Evolutionary conservation across 106 monocot genomes (phyloP), one percentile per base, ranked within the genome.

Genomic region (Apostasia ramifera): DNA sequence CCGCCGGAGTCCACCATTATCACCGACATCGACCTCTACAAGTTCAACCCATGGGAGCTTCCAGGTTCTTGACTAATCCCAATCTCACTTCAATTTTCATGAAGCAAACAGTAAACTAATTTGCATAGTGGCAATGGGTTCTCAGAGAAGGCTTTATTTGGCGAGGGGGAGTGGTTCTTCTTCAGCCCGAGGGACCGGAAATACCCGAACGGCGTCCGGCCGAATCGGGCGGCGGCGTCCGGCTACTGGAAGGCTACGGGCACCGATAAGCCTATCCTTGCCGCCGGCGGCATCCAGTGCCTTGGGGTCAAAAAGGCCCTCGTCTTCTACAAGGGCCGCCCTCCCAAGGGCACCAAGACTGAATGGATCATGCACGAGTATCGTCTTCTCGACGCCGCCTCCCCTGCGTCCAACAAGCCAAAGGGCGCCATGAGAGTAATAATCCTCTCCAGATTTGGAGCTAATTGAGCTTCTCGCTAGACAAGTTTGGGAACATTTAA

Each of bases 1-100:
- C 39, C 71, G 45, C 66, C 67, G 7, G 61, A 43, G 26, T 57
- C 68, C 9, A 78, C 74, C 40, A 67, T 78, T 46, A 75, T 75
- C 43, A 71, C 83, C 40, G 79, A 75, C 14, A 58, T 83, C 26
- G 75, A 81, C 38, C 55, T 81, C 10, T 81, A 81, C 75, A 79
- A 79, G 63, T 83, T 75, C 62, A 72, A 83, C 12, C 83, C 83
- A 4, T 83, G 83, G 83, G 83, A 83, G 4, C 79, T 83, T n/a
- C 83, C 83, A 38, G 79, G 83, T 83, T 40, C 37, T 3, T 41
- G 2, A 0, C 26, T 50, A 38, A 10, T 3, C 47, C 13, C 8
- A 2, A 40, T 48, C 49, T 59, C 39, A 15, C 1, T 48, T 65
- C 10, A 12, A 63, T 62, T 46, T 53, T 72, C 37, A 59, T 52